Evolutionary conservation across 305 asterid species (phyloP), one percentile per base, ranked within the genome.

Genomic region (Euphrasia arctica): DNA sequence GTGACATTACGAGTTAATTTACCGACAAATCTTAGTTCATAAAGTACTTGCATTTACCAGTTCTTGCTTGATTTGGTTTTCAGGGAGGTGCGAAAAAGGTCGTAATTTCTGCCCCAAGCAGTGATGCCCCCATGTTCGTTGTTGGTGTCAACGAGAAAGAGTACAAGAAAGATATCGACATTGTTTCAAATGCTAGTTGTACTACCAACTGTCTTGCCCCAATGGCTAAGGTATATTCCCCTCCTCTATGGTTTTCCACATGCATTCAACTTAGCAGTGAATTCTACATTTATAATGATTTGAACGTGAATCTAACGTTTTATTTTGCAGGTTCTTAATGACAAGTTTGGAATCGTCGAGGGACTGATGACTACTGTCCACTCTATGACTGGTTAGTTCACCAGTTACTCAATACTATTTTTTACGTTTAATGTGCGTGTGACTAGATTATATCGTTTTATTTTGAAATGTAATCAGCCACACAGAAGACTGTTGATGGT

Each of bases 21-120:
- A 18, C 22, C 22, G 34, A 31, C 34, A 31, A 31, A 31, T 31
- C 4, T 31, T 31, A 4, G 15, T 48, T 3, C 13, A 11, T 5
- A n/a, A 18, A 18, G 22, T 18, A 18, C 22, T 18, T 18, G 22
- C 22, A 18, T 18, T 18, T 48, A 48, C 13, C 54, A 13, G 34
- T 48, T 12, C 4, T 51, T 51, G 9, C 28, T 18, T 51, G 28
- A 60, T 12, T 56, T 54, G 58, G 45, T 28, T 27, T 18, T 50
- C 72, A 86, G 91, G 95, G 95, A 63, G 91, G 95, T 25, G 91
- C 95, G 5, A 86, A 86, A 74, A 86, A 85, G 74, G 91, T 86
- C 48, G 75, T 86, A 10, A 86, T 86, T 72, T 86, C 91, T 51
- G 95, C 95, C 50, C 95, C 95, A 5, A 82, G 91, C 41, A 72